These are phyloP conservation scores for Xanthoceras sorbifolium DNA, from an alignment of 345 rosid species.

Conservation along the genomic window DNA sequence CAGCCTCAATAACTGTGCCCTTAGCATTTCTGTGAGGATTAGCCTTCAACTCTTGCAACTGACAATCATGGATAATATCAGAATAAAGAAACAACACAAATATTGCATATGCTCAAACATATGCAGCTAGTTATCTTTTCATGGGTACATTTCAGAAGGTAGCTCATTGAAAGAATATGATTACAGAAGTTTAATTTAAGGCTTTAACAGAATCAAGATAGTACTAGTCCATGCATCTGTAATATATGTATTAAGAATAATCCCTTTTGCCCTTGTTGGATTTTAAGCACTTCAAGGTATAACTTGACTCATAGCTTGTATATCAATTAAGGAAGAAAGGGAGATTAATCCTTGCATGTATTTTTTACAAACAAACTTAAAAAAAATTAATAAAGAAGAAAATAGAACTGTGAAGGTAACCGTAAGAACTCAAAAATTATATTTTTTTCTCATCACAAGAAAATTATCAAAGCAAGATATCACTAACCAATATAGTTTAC, in stretches of 20 bases:
- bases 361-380: not conserved
- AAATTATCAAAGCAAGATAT: conserved; percentile 12
- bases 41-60: conserved; percentile 98
- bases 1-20: conserved; percentile 94
- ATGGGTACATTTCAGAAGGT: conserved; percentile 1
- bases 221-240: not conserved
- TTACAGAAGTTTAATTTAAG: not conserved
- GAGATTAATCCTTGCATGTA: not conserved
- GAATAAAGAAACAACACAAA: conserved; percentile 21
- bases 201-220: not conserved
- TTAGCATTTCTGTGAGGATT: conserved; percentile 95
- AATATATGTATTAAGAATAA: not conserved
- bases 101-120: not conserved
- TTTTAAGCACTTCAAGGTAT: not conserved
- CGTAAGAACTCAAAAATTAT: not conserved
- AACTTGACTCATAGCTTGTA: not conserved
- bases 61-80: conserved; percentile 40
- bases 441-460: conserved; percentile 7
- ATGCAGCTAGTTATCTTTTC: not conserved
- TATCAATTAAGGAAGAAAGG: not conserved
- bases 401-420: not conserved
- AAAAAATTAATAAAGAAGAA: not conserved
- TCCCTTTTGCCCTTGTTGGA: not conserved
- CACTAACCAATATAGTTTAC: conserved; percentile 22
- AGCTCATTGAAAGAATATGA: not conserved